Conservation (phyloP, 1,284 basidiomycete genomes). For the Heterobasidion irregulare region DNA sequence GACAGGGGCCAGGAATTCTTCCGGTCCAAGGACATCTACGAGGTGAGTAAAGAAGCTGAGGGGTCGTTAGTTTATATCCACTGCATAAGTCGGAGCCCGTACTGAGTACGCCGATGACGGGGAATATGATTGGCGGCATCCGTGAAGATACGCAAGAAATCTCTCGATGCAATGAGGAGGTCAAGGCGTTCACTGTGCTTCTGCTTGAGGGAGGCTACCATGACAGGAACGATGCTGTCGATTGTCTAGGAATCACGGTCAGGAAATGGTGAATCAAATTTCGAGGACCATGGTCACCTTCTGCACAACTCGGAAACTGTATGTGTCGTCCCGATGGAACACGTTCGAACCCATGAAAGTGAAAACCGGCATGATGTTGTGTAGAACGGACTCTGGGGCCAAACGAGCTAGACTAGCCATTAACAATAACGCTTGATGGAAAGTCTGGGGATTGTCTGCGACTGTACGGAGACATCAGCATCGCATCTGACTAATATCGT, state of each 20-base stretch:
- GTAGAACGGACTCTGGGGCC: constrained; percentile 85
- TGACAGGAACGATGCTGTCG: constrained; percentile 88
- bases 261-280: not conserved
- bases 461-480: constrained; percentile 33
- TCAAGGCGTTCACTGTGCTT: constrained; percentile 45
- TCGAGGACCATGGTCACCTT: constrained; percentile 41
- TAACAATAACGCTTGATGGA: constrained; percentile 88
- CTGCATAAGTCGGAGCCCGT: constrained; percentile 16
- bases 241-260: constrained; percentile 54
- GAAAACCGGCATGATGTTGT: constrained; percentile 97
- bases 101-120: constrained; percentile 80
- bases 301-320: constrained; percentile 93
- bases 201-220: constrained; percentile 69
- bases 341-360: constrained; percentile 98
- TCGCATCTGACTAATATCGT: not conserved
- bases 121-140: constrained; percentile 86
- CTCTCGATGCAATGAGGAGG: constrained; percentile 57
- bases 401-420: constrained; percentile 81
- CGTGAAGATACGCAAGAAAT: constrained; percentile 82
- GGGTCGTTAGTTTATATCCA: constrained; percentile 6
- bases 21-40: constrained; percentile 76
- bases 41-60: constrained; percentile 86
- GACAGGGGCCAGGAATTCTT: constrained; percentile 79
- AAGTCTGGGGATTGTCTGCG: constrained; percentile 89
- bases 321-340: constrained; percentile 93